Evolutionary conservation across 305 asterid species (phyloP).

Genomic region (Stenogyne calaminthoides): DNA sequence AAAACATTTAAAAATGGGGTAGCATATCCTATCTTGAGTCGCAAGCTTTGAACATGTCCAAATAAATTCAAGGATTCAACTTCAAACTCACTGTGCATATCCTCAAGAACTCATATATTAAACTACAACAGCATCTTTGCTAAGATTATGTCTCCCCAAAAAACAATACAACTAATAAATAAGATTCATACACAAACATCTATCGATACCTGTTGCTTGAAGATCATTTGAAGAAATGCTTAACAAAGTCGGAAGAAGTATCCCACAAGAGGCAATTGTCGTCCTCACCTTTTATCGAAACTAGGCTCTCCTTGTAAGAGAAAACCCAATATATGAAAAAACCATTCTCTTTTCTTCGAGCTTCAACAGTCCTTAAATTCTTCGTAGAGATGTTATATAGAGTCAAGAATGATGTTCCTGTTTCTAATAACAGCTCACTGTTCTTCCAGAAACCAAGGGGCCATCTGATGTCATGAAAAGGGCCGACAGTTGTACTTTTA

Average conservation of each 20-base stretch:
- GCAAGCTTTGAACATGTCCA: background rate
- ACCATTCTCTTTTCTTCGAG: constrained; percentile 26
- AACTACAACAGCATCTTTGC: background rate
- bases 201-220: background rate
- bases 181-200: background rate
- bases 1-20: background rate
- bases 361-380: constrained; percentile 28
- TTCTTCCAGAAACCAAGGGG: constrained; percentile 42
- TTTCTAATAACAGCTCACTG: constrained; percentile 34
- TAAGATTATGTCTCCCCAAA: background rate
- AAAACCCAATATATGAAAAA: constrained; percentile 33
- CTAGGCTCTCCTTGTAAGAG: constrained; percentile 48
- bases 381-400: constrained; percentile 22
- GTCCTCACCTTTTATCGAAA: constrained; percentile 33
- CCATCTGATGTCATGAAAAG: constrained; percentile 31
- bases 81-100: background rate
- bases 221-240: constrained; percentile 31
- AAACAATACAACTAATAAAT: background rate
- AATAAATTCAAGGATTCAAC: background rate
- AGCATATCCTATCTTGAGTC: background rate
- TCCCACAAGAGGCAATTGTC: constrained; percentile 42
- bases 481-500: constrained; percentile 32
- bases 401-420: constrained; percentile 24
- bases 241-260: constrained; percentile 32
- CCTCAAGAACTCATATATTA: background rate